phyloP scores from a whole-genome alignment of 768 basidiomycete genomes.

The Mycena leptocephala region DNA sequence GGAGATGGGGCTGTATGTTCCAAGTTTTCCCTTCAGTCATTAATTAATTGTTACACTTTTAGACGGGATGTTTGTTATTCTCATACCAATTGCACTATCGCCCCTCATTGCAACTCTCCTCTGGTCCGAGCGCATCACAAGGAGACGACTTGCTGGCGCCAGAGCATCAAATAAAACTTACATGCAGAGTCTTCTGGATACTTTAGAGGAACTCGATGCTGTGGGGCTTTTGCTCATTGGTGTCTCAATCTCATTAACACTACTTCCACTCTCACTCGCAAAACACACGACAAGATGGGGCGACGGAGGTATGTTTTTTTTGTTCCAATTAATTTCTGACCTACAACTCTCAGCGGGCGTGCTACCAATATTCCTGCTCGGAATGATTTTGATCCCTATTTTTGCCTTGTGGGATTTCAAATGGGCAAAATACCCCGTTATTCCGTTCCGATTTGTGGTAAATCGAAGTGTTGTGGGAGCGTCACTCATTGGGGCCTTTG shows the following conservation, averaged over 20 bases:
- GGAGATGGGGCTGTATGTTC: conserved; percentile 81
- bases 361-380: conserved; percentile 68
- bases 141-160: conserved; percentile 47
- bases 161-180: conserved; percentile 27
- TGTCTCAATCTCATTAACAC: conserved; percentile 64
- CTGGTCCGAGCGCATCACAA: conserved; percentile 69
- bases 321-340: neutral
- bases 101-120: conserved; percentile 70
- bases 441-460: conserved; percentile 71
- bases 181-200: conserved; percentile 38
- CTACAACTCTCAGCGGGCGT: conserved; percentile 58
- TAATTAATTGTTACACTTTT: conserved; percentile 6
- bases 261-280: conserved; percentile 70
- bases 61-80: conserved; percentile 74
- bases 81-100: conserved; percentile 65
- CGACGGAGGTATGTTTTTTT: conserved; percentile 61
- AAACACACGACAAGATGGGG: conserved; percentile 57
- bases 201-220: conserved; percentile 60
- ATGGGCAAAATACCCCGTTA: conserved; percentile 71
- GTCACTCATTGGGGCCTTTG: conserved; percentile 74
- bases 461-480: conserved; percentile 76
- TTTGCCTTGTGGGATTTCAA: conserved; percentile 66
- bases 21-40: neutral
- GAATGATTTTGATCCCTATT: conserved; percentile 59
- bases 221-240: conserved; percentile 69